These are phyloP conservation scores for Eugenia klotzschiana DNA, from an alignment of 441 rosid species.

Conservation along the genomic window DNA sequence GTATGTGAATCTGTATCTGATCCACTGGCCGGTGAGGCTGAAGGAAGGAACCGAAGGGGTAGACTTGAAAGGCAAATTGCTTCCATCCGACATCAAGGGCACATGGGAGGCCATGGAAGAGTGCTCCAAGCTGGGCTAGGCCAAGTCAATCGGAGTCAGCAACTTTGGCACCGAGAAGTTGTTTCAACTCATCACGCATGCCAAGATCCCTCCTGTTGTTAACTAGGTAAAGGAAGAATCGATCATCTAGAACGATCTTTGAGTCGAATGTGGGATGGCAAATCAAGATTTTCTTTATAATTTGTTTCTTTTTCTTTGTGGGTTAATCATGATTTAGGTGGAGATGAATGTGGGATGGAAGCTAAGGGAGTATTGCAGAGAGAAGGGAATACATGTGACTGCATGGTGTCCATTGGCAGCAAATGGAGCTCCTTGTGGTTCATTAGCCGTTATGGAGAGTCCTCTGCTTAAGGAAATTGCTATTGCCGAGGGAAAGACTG, in stretches of 20 bases:
- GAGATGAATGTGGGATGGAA: background rate
- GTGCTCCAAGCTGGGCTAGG: conserved; percentile 13
- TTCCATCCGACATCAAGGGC: conserved; percentile 10
- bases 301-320: no score
- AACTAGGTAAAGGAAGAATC: conserved; percentile 25
- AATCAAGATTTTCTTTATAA: no score
- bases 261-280: no score
- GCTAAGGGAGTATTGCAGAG: background rate
- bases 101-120: conserved; percentile 28
- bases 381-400: background rate
- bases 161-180: conserved; percentile 16
- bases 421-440: background rate
- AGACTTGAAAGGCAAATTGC: no score
- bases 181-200: background rate
- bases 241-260: no score
- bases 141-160: conserved; percentile 28
- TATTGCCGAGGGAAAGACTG: background rate
- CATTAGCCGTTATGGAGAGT: background rate
- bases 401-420: background rate
- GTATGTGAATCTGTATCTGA: conserved; percentile 5
- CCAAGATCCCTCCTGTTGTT: conserved; percentile 16
- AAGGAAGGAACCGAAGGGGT: background rate
- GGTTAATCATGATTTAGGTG: background rate
- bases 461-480: background rate
- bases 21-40: conserved; percentile 16